Percentiles rank a stretch among this genome's conserved stretches.
Conservation (phyloP, 2,329 filamentous ascomycete species). For the Colletotrichum theobromicola region DNA sequence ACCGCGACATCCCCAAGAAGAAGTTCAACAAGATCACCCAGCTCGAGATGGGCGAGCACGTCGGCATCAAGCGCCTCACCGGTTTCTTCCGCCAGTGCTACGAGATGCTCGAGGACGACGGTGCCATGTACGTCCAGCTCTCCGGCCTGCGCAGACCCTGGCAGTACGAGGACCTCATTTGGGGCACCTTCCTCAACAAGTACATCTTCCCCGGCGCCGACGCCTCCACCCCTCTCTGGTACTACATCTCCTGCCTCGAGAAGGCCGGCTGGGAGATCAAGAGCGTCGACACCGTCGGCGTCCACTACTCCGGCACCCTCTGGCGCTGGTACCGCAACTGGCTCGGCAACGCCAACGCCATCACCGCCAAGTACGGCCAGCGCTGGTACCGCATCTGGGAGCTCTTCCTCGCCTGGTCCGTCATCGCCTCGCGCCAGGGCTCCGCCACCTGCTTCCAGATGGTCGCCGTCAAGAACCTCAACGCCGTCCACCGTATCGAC, state of each 20-base stretch:
- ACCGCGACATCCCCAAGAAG: conserved; percentile 88
- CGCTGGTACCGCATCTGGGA: conserved; percentile 98
- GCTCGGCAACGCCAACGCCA: conserved; percentile 91
- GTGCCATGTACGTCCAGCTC: conserved; percentile 94
- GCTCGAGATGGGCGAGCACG: conserved; percentile 98
- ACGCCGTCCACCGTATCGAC: conserved; percentile 81
- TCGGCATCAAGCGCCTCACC: conserved; percentile 88
- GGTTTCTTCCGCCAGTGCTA: conserved; percentile 85
- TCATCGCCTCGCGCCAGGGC: conserved; percentile 84
- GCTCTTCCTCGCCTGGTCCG: conserved; percentile 86
- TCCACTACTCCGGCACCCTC: conserved; percentile 95
- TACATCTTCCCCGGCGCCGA: conserved; percentile 98
- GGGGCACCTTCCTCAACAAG: conserved; percentile 99
- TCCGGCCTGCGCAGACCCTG: conserved; percentile 92
- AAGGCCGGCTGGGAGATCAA: conserved; percentile 87
- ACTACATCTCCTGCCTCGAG: conserved; percentile 85
- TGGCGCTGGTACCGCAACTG: conserved; percentile 99
- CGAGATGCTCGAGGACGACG: conserved; percentile 96
- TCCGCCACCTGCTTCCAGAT: conserved; percentile 88
- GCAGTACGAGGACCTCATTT: conserved; percentile 98
- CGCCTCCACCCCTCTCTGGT: conserved; percentile 90
- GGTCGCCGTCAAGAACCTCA: conserved; percentile 87
- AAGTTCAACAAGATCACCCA: conserved; percentile 95
- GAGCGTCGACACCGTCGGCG: conserved; percentile 88
- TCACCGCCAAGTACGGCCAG: conserved; percentile 92